phyloP scores from a whole-genome alignment of 1,139 yeast species.

The Candida smagusa region DNA sequence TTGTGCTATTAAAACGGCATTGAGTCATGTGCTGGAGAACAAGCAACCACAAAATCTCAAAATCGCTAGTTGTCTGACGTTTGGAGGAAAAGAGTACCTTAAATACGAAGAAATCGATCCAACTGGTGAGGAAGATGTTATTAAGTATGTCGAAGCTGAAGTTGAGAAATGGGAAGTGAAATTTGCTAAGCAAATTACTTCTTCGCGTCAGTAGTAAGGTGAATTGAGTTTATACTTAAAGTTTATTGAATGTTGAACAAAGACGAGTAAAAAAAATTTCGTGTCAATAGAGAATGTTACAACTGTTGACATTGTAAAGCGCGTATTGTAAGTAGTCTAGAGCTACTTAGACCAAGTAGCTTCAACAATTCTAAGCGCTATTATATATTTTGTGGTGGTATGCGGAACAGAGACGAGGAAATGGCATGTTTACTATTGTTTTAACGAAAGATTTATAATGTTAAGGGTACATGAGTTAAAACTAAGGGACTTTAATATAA shows the following conservation, averaged over 20 bases:
- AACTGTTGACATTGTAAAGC: neutral
- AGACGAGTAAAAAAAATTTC: neutral
- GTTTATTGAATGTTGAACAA: no score
- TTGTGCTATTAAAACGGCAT: slow-evolving; percentile 54
- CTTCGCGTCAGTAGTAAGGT: slow-evolving; percentile 33
- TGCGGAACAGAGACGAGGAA: no score
- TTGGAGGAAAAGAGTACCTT: slow-evolving; percentile 64
- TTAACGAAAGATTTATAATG: neutral
- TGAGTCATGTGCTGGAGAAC: slow-evolving; percentile 38
- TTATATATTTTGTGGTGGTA: no score
- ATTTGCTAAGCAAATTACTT: slow-evolving; percentile 67
- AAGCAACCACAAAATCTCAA: slow-evolving; percentile 51
- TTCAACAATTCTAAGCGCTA: no score
- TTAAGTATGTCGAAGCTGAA: slow-evolving; percentile 54
- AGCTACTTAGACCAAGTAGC: no score
- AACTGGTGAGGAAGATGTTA: slow-evolving; percentile 64
- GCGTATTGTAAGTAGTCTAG: no score
- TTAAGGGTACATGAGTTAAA: neutral
- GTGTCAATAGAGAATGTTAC: neutral
- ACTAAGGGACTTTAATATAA: neutral
- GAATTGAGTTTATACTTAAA: no score
- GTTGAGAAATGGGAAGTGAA: slow-evolving; percentile 47
- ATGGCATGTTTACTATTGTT: neutral
- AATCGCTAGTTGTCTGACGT: slow-evolving; percentile 70
- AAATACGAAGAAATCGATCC: slow-evolving; percentile 52